Evolutionary conservation across 306 rosid genomes (phyloP).

Genomic region (Cucurbita moschata): DNA sequence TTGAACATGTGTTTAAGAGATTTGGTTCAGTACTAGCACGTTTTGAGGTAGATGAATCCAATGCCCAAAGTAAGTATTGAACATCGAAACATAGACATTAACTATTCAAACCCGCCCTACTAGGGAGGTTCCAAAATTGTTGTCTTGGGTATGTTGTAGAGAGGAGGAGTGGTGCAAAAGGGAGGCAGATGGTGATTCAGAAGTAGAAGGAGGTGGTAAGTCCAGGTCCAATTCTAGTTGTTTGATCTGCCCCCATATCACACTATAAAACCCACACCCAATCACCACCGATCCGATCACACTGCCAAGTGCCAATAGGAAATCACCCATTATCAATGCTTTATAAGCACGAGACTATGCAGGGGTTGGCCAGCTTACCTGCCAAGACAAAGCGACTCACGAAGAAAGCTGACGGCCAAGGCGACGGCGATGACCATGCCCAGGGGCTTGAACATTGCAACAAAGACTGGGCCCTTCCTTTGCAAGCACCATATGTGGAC

Average conservation of each 20-base stretch:
- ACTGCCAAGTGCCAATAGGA: conserved; percentile 2
- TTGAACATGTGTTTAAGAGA: too few species aligned
- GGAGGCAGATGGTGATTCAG: background rate
- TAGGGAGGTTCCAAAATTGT: too few species aligned
- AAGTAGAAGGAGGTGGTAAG: background rate
- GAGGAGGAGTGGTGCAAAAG: background rate
- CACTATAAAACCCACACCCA: conserved; percentile 21
- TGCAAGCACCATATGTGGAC: conserved; percentile 27
- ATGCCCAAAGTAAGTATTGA: too few species aligned
- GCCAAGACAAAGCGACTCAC: conserved; percentile 18
- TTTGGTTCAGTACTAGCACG: too few species aligned
- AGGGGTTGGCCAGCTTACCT: conserved; percentile 5
- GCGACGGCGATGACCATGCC: conserved; percentile 19
- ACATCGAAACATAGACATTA: too few species aligned
- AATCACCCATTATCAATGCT: too few species aligned
- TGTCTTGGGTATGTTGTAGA: too few species aligned
- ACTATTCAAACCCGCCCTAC: too few species aligned
- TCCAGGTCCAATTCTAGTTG: background rate
- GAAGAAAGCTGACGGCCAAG: conserved; percentile 19
- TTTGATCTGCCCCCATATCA: conserved; percentile 19
- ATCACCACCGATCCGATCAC: conserved; percentile 24
- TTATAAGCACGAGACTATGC: too few species aligned
- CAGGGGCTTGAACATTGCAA: conserved; percentile 29
- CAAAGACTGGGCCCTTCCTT: conserved; percentile 26
- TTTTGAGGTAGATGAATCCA: too few species aligned